Percentiles rank a stretch among this genome's conserved stretches.
phyloP scores from a whole-genome alignment of 306 rosid genomes.

The Fragaria iinumae region DNA sequence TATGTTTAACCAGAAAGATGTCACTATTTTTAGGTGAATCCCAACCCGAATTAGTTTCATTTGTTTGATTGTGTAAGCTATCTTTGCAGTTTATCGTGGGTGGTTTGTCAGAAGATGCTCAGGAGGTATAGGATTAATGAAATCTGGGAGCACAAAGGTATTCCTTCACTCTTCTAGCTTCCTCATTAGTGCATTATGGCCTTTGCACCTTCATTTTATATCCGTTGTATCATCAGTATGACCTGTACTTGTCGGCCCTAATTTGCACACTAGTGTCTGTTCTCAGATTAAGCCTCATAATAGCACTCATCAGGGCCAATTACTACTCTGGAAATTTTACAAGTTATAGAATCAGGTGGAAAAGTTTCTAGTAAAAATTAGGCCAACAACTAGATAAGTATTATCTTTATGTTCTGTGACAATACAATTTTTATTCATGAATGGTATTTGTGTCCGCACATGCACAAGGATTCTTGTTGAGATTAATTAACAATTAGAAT shows the following conservation, averaged over 20 bases:
- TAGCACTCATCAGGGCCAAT: background rate
- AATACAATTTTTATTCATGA: background rate
- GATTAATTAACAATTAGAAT: slow-evolving; percentile 17
- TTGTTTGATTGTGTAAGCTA: slow-evolving; percentile 21
- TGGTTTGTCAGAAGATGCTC: slow-evolving; percentile 91
- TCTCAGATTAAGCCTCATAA: background rate
- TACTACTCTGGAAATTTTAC: background rate
- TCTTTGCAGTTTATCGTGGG: slow-evolving; percentile 77
- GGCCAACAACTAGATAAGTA: background rate
- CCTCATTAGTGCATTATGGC: slow-evolving; percentile 17
- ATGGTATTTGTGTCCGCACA: background rate
- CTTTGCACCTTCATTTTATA: background rate
- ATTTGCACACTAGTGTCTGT: background rate
- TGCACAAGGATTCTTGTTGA: background rate
- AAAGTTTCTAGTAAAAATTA: background rate
- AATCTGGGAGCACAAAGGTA: slow-evolving; percentile 63
- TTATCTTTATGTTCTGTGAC: background rate
- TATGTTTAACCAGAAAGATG: background rate
- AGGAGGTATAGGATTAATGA: slow-evolving; percentile 66
- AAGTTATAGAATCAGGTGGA: background rate
- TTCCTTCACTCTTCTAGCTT: slow-evolving; percentile 4
- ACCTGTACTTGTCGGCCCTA: background rate
- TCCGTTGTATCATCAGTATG: slow-evolving; percentile 2
- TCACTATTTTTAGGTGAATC: background rate
- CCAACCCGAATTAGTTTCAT: background rate